Evolutionary conservation across 2,329 filamentous ascomycete species (phyloP), one percentile per base, ranked within the genome.

Genomic region (Sphaerulina musiva): DNA sequence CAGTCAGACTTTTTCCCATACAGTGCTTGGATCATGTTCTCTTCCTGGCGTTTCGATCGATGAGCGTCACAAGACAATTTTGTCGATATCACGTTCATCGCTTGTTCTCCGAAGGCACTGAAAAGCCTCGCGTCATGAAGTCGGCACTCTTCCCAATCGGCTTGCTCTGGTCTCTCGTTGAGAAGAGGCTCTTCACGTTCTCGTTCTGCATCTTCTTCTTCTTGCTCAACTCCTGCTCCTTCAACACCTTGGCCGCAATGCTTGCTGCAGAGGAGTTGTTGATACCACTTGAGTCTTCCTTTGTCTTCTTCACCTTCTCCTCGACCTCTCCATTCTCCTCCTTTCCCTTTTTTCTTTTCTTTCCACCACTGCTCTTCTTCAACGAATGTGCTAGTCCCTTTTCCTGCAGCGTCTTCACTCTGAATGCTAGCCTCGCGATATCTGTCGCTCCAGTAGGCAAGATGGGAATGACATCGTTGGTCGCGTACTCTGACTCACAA

Each of bases 261-360:
- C 84, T 86, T 0, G 92, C 91, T 0, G 93, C 93, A 52, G 88
- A 81, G 0, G 88, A 77, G 63, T 97, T 95, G 69, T 95, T 95
- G 70, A 97, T 95, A 36, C 48, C 83, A 50, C 78, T 72, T 26
- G 62, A 52, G 5, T 46, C 47, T 5, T 53, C 49, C 17, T 39
- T 47, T n/a, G 44, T 31, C 34, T 51, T 56, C 56, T 20, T 57
- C 44, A 11, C 58, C 36, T 62, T 60, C n/a, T 29, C 4, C 6
- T 34, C 51, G 14, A 12, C 44, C 23, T 42, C 43, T 6, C 76
- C 77, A 49, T 81, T 59, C 34, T 64, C 64, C 47, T 68, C 62
- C 54, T 63, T 80, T 6, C 42, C 29, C 75, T 89, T 89, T 73
- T 90, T 89, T 71, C 89, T 85, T 74, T 89, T 90, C 64, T 82